Evolutionary conservation across 2,329 filamentous ascomycete genomes (phyloP).

Genomic region (Cladophialophora psammophila): DNA sequence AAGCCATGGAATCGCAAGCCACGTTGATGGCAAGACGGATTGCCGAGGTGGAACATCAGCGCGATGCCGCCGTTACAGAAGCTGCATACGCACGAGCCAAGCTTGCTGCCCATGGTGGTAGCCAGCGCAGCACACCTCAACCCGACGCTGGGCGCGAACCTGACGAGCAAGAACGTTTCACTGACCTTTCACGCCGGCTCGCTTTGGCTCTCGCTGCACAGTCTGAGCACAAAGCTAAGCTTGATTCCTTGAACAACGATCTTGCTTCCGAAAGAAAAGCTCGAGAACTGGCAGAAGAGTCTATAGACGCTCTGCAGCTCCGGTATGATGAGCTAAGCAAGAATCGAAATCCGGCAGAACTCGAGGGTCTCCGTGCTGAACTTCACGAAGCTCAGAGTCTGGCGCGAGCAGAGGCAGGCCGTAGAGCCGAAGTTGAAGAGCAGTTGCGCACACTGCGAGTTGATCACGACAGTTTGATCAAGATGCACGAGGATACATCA

Average conservation of each 20-base stretch:
- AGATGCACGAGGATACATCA: conserved; percentile 71
- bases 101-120: conserved; percentile 76
- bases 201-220: conserved; percentile 81
- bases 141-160: conserved; percentile 65
- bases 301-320: conserved; percentile 79
- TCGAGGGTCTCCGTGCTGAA: conserved; percentile 85
- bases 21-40: conserved; percentile 85
- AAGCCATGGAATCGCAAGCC: conserved; percentile 86
- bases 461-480: conserved; percentile 81
- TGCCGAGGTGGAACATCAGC: conserved; percentile 91
- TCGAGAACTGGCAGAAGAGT: conserved; percentile 86
- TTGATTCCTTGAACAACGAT: conserved; percentile 74
- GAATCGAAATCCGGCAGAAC: conserved; percentile 82
- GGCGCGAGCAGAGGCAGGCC: conserved; percentile 80
- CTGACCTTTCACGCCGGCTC: conserved; percentile 81
- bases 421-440: conserved; percentile 77
- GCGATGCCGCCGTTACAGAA: conserved; percentile 92
- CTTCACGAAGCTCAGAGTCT: conserved; percentile 80
- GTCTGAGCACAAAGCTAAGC: conserved; percentile 77
- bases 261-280: conserved; percentile 81
- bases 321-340: conserved; percentile 83
- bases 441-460: conserved; percentile 77
- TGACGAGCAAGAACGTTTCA: conserved; percentile 70
- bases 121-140: conserved; percentile 60
- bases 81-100: conserved; percentile 95